A percentile compares a stretch with the other conserved stretches of the same genome.
Conservation (phyloP, 805 yeast species). For the Candida insectorum region DNA sequence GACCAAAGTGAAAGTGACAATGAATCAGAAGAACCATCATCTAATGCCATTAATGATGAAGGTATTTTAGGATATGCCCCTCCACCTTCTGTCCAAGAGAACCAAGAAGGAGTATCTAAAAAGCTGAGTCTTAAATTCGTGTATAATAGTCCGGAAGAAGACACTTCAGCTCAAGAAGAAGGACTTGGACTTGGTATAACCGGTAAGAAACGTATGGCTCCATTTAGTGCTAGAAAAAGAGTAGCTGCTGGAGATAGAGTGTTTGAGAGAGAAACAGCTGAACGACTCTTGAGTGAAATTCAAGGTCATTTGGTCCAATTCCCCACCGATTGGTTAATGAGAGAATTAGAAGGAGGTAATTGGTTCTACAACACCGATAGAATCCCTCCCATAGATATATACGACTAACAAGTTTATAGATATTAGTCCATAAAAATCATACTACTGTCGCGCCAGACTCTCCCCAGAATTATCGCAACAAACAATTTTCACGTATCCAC, state of each 20-base stretch:
- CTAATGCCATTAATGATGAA: constrained; percentile 2
- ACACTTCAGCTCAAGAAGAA: constrained; percentile 1
- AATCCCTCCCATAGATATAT: constrained; percentile 92
- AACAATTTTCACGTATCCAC: neutral
- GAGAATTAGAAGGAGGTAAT: constrained; percentile 85
- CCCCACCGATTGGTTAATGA: constrained; percentile 86
- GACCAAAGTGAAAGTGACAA: constrained; percentile 11
- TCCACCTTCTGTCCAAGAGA: constrained; percentile 9
- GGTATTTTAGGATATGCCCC: constrained; percentile 38
- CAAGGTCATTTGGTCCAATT: constrained; percentile 89
- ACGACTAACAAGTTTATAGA: constrained; percentile 55
- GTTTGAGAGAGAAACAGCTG: constrained; percentile 74
- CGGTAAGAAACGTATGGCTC: constrained; percentile 13
- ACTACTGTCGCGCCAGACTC: too few species aligned
- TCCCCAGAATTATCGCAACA: neutral
- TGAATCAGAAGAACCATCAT: constrained; percentile 8
- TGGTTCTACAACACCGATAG: constrained; percentile 96
- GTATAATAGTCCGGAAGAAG: constrained; percentile 3
- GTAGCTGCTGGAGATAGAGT: constrained; percentile 47
- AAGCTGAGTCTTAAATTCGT: constrained; percentile 6
- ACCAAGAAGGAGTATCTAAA: constrained; percentile 1
- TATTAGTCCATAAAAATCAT: too few species aligned
- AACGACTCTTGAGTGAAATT: constrained; percentile 62
- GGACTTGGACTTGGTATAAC: constrained; percentile 1
- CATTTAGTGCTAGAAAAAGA: constrained; percentile 21